Base-by-base conservation (phyloP, 2,329 filamentous ascomycete genomes). In the Leptosphaerulina australis region DNA sequence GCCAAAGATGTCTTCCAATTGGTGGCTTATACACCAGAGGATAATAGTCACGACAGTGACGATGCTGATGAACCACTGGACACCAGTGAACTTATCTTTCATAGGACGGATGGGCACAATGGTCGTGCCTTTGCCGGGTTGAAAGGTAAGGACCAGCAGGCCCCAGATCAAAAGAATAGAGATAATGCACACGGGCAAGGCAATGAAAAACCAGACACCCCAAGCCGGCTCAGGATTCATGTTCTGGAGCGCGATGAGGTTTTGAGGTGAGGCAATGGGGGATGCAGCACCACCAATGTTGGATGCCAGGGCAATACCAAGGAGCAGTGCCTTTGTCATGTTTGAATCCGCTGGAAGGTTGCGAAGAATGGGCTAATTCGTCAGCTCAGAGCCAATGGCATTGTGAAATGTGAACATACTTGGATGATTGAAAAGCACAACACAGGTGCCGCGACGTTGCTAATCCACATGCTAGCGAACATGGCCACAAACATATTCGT, bases 401-500 rank as follows among this genome's bases (percentile, higher is more conserved):
- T 10, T 9, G 2, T 14, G 0, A n/a, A 14, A 3, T 11, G 8
- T 34, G 3, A 10, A 33, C 80, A 62, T 74, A 90, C 88, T 81
- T 96, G 92, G 53, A 99, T 96, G 66, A 99, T 97, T 15, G 91
- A 96, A 74, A 95, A 97, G 78, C 94, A 99, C 28, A 99, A 82
- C 8, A 99, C 94, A 0, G 94, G 94, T 1, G 95, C 93, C 1
- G 94, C 94, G 21, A 99, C 95, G 62, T 99, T 99, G 76, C 91
- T 96, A 67, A 99, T 97, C 81, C 96, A 91, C 94, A 99, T 99
- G 64, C 91, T 97, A 7, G 95, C 88, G 71, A 99, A 95, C 67
- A 94, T 95, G 46, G 93, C 92, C 31, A 99, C 94, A 64, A 97
- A 92, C 94, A 99, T 99, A 76, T 93, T 97, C 44, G 93, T 94